These are phyloP conservation scores for Ceratocystis albifundus DNA, from an alignment of 2,329 filamentous ascomycete genomes.

Conservation along the genomic window DNA sequence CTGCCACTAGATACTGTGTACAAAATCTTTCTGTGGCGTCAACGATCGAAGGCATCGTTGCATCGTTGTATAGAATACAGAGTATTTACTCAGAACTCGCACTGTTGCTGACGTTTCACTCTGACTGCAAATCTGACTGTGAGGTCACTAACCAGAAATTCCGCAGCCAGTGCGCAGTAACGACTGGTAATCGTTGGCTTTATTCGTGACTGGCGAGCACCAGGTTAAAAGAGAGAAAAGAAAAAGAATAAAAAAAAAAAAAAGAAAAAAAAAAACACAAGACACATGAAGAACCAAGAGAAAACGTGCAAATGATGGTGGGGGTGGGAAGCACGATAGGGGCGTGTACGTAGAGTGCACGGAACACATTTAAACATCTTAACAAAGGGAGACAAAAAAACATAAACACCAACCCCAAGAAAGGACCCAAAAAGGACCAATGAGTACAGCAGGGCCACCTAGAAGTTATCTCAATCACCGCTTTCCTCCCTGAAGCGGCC, in stretches of 20 bases:
- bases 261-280: not conserved
- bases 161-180: not conserved
- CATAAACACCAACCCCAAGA: not conserved
- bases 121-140: conserved; percentile 1
- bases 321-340: not conserved
- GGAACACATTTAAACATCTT: not conserved
- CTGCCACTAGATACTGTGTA: not conserved
- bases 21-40: not conserved
- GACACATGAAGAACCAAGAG: not conserved
- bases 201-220: not conserved
- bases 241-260: not conserved
- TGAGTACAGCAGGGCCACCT: not conserved
- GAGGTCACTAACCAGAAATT: not conserved
- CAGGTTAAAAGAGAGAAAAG: not conserved
- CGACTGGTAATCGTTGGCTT: not conserved
- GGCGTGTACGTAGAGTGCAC: not conserved
- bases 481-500: conserved; percentile 11
- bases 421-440: conserved; percentile 5
- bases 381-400: not conserved
- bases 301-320: not conserved
- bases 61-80: too few relatives aligned
- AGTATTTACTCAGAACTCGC: not conserved
- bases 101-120: conserved; percentile 8
- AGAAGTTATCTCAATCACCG: conserved; percentile 5
- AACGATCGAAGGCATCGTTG: not conserved